Evolutionary conservation across 768 basidiomycete species (phyloP).

Genomic region (Boletus rubroflammeus): DNA sequence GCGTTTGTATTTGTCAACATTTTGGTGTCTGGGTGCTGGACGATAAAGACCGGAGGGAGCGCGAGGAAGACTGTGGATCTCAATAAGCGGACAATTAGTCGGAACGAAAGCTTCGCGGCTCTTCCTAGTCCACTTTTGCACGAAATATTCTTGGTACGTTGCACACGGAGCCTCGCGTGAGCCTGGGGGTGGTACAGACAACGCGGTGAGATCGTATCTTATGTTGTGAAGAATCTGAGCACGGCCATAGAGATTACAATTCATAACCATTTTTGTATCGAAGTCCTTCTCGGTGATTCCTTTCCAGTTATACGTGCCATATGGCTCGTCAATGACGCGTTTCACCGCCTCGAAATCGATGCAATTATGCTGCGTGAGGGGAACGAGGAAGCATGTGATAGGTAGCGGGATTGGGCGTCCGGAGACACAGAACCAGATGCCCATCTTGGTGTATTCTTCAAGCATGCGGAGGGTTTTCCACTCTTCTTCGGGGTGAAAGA

Average conservation of each 20-base stretch:
- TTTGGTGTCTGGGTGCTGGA: conserved; percentile 22
- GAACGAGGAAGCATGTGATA: conserved; percentile 64
- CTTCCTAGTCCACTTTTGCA: conserved; percentile 51
- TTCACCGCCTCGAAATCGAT: conserved; percentile 61
- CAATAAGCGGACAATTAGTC: conserved; percentile 58
- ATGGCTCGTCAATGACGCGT: conserved; percentile 44
- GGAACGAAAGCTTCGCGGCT: conserved; percentile 44
- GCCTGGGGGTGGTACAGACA: conserved; percentile 51
- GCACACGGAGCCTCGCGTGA: conserved; percentile 44
- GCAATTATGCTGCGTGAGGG: conserved; percentile 45
- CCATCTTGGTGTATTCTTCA: conserved; percentile 60
- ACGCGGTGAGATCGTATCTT: conserved; percentile 62
- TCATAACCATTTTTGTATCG: conserved; percentile 51
- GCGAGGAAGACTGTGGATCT: conserved; percentile 45
- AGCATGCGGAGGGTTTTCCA: conserved; percentile 47
- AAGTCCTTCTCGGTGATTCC: conserved; percentile 47
- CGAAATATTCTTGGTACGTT: conserved; percentile 61
- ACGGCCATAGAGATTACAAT: conserved; percentile 52
- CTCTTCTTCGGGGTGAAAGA: conserved; percentile 49
- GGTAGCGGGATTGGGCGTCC: conserved; percentile 49
- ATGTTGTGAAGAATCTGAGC: conserved; percentile 54
- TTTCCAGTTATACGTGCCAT: conserved; percentile 55
- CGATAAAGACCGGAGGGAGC: conserved; percentile 40
- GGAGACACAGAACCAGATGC: conserved; percentile 62
- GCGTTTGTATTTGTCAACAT: conserved; percentile 26